These are phyloP conservation scores for Aspergillus tubingensis DNA, from an alignment of 2,329 filamentous ascomycete genomes.

Conservation along the genomic window DNA sequence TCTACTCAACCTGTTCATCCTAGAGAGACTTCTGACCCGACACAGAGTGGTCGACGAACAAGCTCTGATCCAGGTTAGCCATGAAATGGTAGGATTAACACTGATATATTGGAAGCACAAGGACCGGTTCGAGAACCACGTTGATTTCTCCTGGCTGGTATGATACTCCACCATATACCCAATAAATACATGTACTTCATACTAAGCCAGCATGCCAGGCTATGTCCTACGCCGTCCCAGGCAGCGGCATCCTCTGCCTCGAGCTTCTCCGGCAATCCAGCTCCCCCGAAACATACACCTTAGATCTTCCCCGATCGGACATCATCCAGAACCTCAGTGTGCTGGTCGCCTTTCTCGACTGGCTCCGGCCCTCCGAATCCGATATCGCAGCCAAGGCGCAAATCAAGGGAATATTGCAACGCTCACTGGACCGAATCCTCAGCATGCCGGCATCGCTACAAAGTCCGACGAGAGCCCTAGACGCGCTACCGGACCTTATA, in stretches of 20 bases:
- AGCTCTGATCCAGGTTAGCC: slow-evolving; percentile 1
- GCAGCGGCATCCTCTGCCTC: slow-evolving; percentile 8
- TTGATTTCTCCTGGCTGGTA: slow-evolving; percentile 9
- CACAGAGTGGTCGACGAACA: background rate
- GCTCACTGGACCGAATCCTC: slow-evolving; percentile 8
- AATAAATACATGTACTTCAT: background rate
- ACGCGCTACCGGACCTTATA: background rate
- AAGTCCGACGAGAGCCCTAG: background rate
- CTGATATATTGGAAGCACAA: slow-evolving; percentile 9
- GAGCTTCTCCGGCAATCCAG: slow-evolving; percentile 8
- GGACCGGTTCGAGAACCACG: slow-evolving; percentile 3
- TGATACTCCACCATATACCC: background rate
- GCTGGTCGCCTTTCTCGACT: slow-evolving; percentile 6
- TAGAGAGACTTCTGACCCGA: slow-evolving; percentile 6
- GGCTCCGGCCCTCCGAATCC: slow-evolving; percentile 1
- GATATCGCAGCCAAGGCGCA: background rate
- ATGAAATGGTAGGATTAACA: slow-evolving; percentile 2
- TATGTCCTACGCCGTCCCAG: slow-evolving; percentile 8
- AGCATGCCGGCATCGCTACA: background rate
- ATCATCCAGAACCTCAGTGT: slow-evolving; percentile 7
- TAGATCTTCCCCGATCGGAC: slow-evolving; percentile 3
- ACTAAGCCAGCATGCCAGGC: background rate
- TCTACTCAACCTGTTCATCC: background rate
- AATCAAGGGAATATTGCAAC: slow-evolving; percentile 1
- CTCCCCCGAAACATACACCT: background rate